Base-by-base conservation (phyloP, 1,284 basidiomycete species). In the Phenoliferia sp. region DNA sequence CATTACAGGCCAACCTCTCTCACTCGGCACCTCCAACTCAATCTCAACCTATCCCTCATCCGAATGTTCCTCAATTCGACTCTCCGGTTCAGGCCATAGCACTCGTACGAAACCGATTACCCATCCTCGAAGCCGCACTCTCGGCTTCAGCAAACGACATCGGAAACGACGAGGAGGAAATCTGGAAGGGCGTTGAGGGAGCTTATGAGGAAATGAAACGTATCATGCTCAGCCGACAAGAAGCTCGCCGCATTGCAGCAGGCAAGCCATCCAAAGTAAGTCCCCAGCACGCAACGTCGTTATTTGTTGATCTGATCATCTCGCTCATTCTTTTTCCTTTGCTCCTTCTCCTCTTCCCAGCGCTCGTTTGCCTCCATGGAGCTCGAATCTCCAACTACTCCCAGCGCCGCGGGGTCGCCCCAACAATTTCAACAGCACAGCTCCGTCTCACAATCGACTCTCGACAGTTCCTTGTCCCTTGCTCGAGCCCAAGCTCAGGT, bases 151-250 rank as follows among this genome's bases (percentile, higher is more conserved):
- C 61, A 50, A 61, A 4, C 7, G 72, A 71, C 33, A 44, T 67
- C 10, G 72, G 69, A 0, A 54, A 68, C n/a, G 72, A 73, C 59
- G 72, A 73, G 58, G 72, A 71, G 58, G 69, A 73, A 63, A 73
- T 73, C 26, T 73, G 72, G 72, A 73, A 71, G 58, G 72, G 72
- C 2, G 68, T 73, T 26, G 72, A 71, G 63, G 65, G 67, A 15
- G 68, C 72, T 22, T 73, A 64, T 35, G 66, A 69, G 32, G 72
- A 73, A 56, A 28, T 73, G 57, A 63, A 63, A 64, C 56, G 69
- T 12, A 67, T 73, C 35, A 73, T 73, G 72, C 31, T 34, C 17
- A 55, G 59, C 1, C 39, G 72, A 19, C 67, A 62, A 48, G 67
- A 65, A 9, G 57, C 33, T n/a, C 59, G 64, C 5, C 48, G 48